phyloP scores from a whole-genome alignment of 1,139 yeast genomes.

The Arxiozyma slooffiae region DNA sequence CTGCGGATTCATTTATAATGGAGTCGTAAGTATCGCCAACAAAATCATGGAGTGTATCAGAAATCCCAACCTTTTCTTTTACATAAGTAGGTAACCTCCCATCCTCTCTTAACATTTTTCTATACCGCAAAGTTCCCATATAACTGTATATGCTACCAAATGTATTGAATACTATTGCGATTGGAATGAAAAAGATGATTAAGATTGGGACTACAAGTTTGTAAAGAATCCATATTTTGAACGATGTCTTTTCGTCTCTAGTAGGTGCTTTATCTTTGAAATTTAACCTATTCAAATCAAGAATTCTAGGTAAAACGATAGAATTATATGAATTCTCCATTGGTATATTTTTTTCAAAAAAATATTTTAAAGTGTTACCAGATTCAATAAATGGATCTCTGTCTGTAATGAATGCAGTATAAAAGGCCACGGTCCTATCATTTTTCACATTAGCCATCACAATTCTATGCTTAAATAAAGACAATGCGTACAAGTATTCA shows the following conservation, averaged over 20 bases:
- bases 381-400: slow-evolving; percentile 39
- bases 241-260: neutral
- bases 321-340: slow-evolving; percentile 12
- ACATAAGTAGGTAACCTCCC: slow-evolving; percentile 19
- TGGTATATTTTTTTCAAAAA: slow-evolving; percentile 27
- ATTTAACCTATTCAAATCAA: slow-evolving; percentile 40
- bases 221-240: slow-evolving; percentile 7
- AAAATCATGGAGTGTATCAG: slow-evolving; percentile 18
- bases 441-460: slow-evolving; percentile 66
- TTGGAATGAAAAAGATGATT: slow-evolving; percentile 18
- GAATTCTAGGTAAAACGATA: slow-evolving; percentile 39
- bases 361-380: slow-evolving; percentile 27
- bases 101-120: slow-evolving; percentile 15
- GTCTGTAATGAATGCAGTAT: slow-evolving; percentile 41
- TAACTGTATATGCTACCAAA: slow-evolving; percentile 28
- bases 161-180: slow-evolving; percentile 21
- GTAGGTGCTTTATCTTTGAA: slow-evolving; percentile 4
- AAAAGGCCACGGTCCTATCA: slow-evolving; percentile 57
- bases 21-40: slow-evolving; percentile 20
- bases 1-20: slow-evolving; percentile 10
- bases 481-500: slow-evolving; percentile 46
- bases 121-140: slow-evolving; percentile 20
- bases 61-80: slow-evolving; percentile 15
- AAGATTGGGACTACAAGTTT: slow-evolving; percentile 11
- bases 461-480: slow-evolving; percentile 46